Evolutionary conservation across 495 filamentous ascomycete genomes (phyloP), one percentile per base, ranked within the genome.

Genomic region (Trichocladium antarcticum): DNA sequence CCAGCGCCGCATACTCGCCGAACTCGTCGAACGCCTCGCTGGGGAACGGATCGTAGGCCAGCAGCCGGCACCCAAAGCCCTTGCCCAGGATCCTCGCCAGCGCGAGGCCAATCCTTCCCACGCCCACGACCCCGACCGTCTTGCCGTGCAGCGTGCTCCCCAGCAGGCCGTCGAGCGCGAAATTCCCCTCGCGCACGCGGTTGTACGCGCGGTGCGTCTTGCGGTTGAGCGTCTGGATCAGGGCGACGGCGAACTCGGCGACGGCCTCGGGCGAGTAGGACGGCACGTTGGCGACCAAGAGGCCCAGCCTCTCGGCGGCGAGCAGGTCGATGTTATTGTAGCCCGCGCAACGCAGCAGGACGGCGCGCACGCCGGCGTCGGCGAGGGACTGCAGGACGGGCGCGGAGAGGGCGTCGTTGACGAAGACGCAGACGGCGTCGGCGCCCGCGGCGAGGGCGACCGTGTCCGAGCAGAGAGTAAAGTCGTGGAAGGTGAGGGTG

Each of bases 231-330:
- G 81, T 83, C 63, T 81, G 79, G 34, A 83, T 68, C 57, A 85
- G 70, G 8, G 80, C 76, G 14, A 84, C 68, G 16, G 82, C 74
- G 57, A 83, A 85, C 66, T 85, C 82, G 54, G 82, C 82, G 3
- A 86, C 82, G 4, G 82, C 78, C 55, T 84, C 81, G 49, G 82
- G 82, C 4, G 77, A 79, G 62, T 86, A 85, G 1, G 80, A 70
- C 0, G 81, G 80, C 17, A 86, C 82, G 46, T 77, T 76, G 49
- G 78, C 80, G 42, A 85, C 80, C 59, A 80, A 76, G 58, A 85
- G 57, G 35, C 75, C 75, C 3, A 82, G 69, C 19, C 56, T 53
- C 51, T 76, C 68, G 51, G 82, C 82, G 0, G 67, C 60, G 7
- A 36, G 29, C 12, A 85, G 70, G 57, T 84, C 76, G 49, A 85